Evolutionary conservation across 441 rosid genomes (phyloP), one percentile per base, ranked within the genome.

Genomic region (Kokia cookei): DNA sequence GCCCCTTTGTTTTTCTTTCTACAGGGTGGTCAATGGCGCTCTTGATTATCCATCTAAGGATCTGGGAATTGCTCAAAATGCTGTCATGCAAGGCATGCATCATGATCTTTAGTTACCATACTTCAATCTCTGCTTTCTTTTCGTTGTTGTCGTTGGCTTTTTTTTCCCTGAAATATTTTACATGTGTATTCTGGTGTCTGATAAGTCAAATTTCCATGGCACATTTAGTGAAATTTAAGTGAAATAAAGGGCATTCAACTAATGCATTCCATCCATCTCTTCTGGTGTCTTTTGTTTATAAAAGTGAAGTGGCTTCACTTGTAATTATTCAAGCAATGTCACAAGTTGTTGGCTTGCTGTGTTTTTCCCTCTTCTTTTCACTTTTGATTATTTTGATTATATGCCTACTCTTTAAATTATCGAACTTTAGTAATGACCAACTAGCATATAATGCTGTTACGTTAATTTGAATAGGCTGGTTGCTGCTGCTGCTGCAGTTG

Each of bases 401-500:
- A 60, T 65, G 60, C 65, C 0, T 71, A 29, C 29, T 60, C 45
- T 45, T 17, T 72, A 6, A 73, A 35, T 73, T 76, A 24, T 63
- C 51, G 29, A n/a, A 68, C 47, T 53, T 55, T 37, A 32, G 19
- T 47, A 69, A 47, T 67, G 17, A 7, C 9, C 17, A 54, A 58
- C 32, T 24, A 51, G 55, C 81, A 65, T 74, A 73, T 78, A n/a
- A 64, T 75, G 32, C 22, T 42, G 50, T 55, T 15, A 48, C 69
- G 68, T 69, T 58, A 66, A 78, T 50, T 71, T 81, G 82, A n/a
- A n/a, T n/a, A n/a, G n/a, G n/a, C n/a, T n/a, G n/a, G n/a, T n/a
- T n/a, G n/a, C n/a, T n/a, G 99, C 97, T 68, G 93, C 97, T 84
- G 99, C 98, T 42, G 90, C 97, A 47, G 85, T 90, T 63, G 99